phyloP scores from a whole-genome alignment of 371 early-diverging fungal genomes.

The Syncephalastrum sp. region DNA sequence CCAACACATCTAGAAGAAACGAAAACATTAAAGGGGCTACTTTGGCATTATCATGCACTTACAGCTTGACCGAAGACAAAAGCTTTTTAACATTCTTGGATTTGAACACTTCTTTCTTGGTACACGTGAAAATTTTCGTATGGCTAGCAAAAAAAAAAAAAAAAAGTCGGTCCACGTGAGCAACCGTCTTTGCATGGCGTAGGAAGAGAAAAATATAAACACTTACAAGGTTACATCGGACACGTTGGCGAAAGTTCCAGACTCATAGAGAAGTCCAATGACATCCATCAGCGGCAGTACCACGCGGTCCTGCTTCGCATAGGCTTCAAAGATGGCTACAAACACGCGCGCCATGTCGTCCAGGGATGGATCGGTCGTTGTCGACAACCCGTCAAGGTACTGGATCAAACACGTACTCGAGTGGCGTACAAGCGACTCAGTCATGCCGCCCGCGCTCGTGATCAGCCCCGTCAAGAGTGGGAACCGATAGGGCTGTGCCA shows the following conservation, averaged over 20 bases:
- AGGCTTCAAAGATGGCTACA: constrained; percentile 39
- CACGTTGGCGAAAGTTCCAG: constrained; percentile 44
- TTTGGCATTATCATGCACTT: constrained; percentile 11
- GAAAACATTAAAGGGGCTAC: not conserved
- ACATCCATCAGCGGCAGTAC: constrained; percentile 67
- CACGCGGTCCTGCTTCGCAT: constrained; percentile 63
- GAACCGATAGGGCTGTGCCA: constrained; percentile 54
- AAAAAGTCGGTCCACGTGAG: not conserved
- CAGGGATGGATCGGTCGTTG: constrained; percentile 14
- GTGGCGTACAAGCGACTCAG: constrained; percentile 78
- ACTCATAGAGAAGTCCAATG: constrained; percentile 63
- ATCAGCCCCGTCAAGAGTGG: constrained; percentile 68
- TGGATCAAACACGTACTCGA: constrained; percentile 64
- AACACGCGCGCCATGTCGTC: constrained; percentile 36
- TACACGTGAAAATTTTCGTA: constrained; percentile 22
- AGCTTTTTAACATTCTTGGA: constrained; percentile 46
- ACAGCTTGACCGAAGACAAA: constrained; percentile 47
- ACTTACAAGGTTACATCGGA: constrained; percentile 37
- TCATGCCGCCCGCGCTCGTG: constrained; percentile 77
- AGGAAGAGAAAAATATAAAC: not conserved
- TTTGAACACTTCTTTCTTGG: constrained; percentile 38
- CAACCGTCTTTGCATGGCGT: not conserved
- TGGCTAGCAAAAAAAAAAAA: constrained; percentile 20
- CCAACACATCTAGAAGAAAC: constrained; percentile 33
- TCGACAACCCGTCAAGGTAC: constrained; percentile 53